A percentile compares a stretch with the other conserved stretches of the same genome.
These are phyloP conservation scores for Citeromyces matritensis DNA, from an alignment of 805 yeast genomes.

Conservation along the genomic window DNA sequence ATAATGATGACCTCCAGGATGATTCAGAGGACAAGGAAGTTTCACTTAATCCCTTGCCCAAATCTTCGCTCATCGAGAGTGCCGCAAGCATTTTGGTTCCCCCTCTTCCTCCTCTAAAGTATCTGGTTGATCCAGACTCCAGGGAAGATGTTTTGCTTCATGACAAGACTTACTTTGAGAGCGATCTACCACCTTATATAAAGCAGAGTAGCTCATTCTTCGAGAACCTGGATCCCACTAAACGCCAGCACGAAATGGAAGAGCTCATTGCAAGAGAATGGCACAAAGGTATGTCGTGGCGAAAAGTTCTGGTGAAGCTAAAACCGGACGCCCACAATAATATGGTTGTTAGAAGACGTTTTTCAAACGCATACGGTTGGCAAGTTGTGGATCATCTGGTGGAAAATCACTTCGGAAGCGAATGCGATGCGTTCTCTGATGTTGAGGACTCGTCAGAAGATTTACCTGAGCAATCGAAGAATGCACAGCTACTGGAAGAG, in stretches of 20 bases:
- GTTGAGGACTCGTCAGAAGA: constrained; percentile 10
- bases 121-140: constrained; percentile 47
- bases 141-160: constrained; percentile 65
- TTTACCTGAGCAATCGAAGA: constrained; percentile 14
- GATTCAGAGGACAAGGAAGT: constrained; percentile 4
- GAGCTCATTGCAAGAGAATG: constrained; percentile 82
- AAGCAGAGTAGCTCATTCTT: constrained; percentile 15
- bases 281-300: constrained; percentile 77
- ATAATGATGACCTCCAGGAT: constrained; percentile 4
- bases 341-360: constrained; percentile 75
- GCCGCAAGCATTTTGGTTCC: constrained; percentile 69
- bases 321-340: constrained; percentile 94
- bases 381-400: constrained; percentile 78
- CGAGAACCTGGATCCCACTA: constrained; percentile 14
- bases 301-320: constrained; percentile 76
- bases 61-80: constrained; percentile 63
- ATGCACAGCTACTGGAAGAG: background rate
- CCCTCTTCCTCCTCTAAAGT: constrained; percentile 60
- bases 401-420: constrained; percentile 35
- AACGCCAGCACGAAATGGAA: constrained; percentile 33
- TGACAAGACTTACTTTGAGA: constrained; percentile 57
- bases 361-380: constrained; percentile 93
- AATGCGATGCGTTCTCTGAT: constrained; percentile 4
- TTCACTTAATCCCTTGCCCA: constrained; percentile 27
- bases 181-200: constrained; percentile 44